Evolutionary conservation across 2,329 filamentous ascomycete genomes (phyloP).

Genomic region (Cladosporium sp.): DNA sequence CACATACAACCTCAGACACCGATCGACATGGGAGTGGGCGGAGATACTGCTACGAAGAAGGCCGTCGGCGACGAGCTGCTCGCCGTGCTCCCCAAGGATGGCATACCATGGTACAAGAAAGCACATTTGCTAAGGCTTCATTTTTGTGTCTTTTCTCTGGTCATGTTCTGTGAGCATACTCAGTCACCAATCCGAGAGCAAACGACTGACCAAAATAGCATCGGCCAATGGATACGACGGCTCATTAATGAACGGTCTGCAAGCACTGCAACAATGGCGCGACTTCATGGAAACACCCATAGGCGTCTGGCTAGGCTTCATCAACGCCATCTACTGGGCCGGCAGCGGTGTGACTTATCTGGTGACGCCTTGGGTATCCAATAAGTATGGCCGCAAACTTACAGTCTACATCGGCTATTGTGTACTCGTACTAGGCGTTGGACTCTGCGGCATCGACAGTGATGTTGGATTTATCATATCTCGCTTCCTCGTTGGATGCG

Average conservation of each 20-base stretch:
- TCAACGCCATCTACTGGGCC: conserved; percentile 22
- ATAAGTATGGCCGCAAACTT: conserved; percentile 33
- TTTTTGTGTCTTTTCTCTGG: conserved; percentile 13
- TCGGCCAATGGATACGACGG: conserved; percentile 17
- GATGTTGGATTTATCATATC: conserved; percentile 35
- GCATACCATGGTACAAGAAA: conserved; percentile 19
- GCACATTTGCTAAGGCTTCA: conserved; percentile 18
- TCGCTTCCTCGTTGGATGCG: conserved; percentile 36
- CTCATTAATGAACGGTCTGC: conserved; percentile 18
- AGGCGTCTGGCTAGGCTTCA: conserved; percentile 29
- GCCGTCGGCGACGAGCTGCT: conserved; percentile 19
- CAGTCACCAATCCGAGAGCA: background rate
- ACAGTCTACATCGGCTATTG: conserved; percentile 32
- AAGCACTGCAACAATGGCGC: conserved; percentile 32
- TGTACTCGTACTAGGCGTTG: conserved; percentile 30
- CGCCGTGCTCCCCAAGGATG: conserved; percentile 14
- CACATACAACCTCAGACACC: too few species aligned
- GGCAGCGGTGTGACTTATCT: conserved; percentile 29
- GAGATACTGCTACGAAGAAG: conserved; percentile 4
- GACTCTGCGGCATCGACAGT: conserved; percentile 14
- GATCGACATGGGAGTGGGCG: background rate
- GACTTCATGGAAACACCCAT: conserved; percentile 27
- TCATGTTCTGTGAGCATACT: conserved; percentile 18
- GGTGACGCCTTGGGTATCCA: conserved; percentile 30
- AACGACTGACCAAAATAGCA: conserved; percentile 5